Evolutionary conservation across 768 basidiomycete species (phyloP).

Genomic region (Thelephora aurantiotincta): DNA sequence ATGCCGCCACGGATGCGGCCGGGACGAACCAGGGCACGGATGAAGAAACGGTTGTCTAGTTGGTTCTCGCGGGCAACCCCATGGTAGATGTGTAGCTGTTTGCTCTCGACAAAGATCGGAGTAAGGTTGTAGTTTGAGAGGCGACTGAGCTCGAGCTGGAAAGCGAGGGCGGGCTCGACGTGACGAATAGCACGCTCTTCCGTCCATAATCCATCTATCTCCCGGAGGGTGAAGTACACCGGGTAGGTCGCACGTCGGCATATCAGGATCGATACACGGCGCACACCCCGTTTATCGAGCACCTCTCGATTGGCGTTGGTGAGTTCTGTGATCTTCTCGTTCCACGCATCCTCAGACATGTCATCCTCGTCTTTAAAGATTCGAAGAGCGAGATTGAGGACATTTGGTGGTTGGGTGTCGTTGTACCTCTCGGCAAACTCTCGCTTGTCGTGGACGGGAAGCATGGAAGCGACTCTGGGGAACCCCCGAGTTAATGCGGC

Average conservation of each 20-base stretch:
- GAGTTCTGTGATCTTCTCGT: constrained; percentile 53
- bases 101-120: constrained; percentile 92
- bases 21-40: constrained; percentile 91
- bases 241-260: constrained; percentile 90
- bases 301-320: constrained; percentile 53
- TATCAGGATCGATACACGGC: constrained; percentile 83
- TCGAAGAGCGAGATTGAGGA: constrained; percentile 87
- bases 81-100: constrained; percentile 97
- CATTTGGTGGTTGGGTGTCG: constrained; percentile 71
- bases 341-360: constrained; percentile 64
- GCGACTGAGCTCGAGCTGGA: constrained; percentile 93
- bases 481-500: constrained; percentile 59
- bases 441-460: constrained; percentile 58
- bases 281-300: constrained; percentile 65
- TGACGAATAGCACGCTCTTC: constrained; percentile 97
- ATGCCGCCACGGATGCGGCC: constrained; percentile 86
- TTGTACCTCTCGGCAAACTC: constrained; percentile 74
- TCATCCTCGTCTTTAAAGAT: constrained; percentile 75
- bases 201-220: constrained; percentile 58
- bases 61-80: constrained; percentile 92
- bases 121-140: constrained; percentile 93
- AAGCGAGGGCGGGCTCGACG: constrained; percentile 95
- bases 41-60: constrained; percentile 95
- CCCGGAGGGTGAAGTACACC: constrained; percentile 84
- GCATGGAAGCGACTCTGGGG: constrained; percentile 50